These are phyloP conservation scores for Plenodomus lindquistii DNA, from an alignment of 2,329 filamentous ascomycete genomes.

Conservation along the genomic window DNA sequence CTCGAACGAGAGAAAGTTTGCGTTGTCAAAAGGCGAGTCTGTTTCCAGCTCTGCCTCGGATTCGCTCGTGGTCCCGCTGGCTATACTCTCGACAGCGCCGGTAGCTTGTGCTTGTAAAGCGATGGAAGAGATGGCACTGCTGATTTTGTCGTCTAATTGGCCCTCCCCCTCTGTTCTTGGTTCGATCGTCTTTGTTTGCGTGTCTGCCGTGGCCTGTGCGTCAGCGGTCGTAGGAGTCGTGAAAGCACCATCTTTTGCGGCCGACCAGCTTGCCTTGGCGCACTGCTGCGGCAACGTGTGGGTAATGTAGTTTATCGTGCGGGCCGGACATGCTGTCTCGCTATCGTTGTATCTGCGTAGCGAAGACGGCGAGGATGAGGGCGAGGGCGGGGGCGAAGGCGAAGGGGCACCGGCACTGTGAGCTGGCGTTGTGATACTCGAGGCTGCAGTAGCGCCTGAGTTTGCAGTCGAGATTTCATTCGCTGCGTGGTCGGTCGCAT, in stretches of 20 bases:
- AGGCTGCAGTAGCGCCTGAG: constrained; percentile 28
- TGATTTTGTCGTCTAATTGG: constrained; percentile 7
- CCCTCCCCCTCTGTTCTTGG: constrained; percentile 11
- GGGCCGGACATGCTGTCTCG: constrained; percentile 53
- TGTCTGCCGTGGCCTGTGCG: constrained; percentile 11
- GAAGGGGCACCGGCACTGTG: constrained; percentile 15
- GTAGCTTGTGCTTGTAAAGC: constrained; percentile 10
- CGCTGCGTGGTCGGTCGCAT: constrained; percentile 32
- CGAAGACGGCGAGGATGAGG: constrained; percentile 8
- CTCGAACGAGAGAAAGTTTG: constrained; percentile 93
- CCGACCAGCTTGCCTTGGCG: constrained; percentile 63
- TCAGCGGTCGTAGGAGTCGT: constrained; percentile 14
- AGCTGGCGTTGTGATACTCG: constrained; percentile 24
- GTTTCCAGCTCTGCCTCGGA: constrained; percentile 60
- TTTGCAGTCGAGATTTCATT: constrained; percentile 34
- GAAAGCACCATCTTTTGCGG: constrained; percentile 19
- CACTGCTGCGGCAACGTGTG: constrained; percentile 78
- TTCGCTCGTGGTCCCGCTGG: constrained; percentile 19
- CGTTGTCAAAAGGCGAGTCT: constrained; percentile 71
- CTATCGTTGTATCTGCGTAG: constrained; percentile 30
- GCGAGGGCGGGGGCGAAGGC: constrained; percentile 7
- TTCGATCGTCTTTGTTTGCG: constrained; percentile 14
- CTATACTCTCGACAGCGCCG: constrained; percentile 6
- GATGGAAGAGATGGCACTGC: neutral
- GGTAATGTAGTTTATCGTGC: constrained; percentile 81